Percentiles rank a stretch among this genome's conserved stretches.
phyloP scores from a whole-genome alignment of 495 filamentous ascomycete genomes.

The Talaromyces wortmannii region DNA sequence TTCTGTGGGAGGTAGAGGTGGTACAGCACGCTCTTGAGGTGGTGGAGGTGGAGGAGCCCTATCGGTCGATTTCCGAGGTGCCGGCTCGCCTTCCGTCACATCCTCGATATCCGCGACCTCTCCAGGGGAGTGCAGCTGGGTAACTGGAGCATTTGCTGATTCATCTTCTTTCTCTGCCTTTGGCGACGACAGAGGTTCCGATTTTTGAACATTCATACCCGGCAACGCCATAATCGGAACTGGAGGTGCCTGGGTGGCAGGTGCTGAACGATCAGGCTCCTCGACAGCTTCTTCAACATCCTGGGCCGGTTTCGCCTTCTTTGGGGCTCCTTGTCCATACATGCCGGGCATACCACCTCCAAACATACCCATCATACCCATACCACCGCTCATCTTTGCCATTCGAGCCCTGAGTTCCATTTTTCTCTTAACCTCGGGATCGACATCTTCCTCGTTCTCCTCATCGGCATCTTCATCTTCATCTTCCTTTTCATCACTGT shows the following conservation, averaged over 20 bases:
- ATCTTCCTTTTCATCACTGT: slow-evolving; percentile 35
- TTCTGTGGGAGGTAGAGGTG: slow-evolving; percentile 39
- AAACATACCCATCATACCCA: slow-evolving; percentile 96
- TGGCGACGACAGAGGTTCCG: slow-evolving; percentile 30
- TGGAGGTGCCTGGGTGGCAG: slow-evolving; percentile 53
- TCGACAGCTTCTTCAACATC: slow-evolving; percentile 53
- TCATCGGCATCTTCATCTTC: slow-evolving; percentile 56
- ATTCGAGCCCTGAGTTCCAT: slow-evolving; percentile 90
- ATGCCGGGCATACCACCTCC: slow-evolving; percentile 49
- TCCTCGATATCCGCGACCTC: slow-evolving; percentile 62
- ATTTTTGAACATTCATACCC: slow-evolving; percentile 52
- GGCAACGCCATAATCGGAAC: slow-evolving; percentile 72
- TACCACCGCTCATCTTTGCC: slow-evolving; percentile 97
- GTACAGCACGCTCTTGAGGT: slow-evolving; percentile 43
- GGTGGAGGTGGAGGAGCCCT: slow-evolving; percentile 36
- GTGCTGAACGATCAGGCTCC: slow-evolving; percentile 41
- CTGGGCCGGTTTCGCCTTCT: slow-evolving; percentile 41
- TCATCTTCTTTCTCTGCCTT: slow-evolving; percentile 37
- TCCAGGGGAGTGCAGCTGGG: slow-evolving; percentile 38
- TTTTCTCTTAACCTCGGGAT: slow-evolving; percentile 79
- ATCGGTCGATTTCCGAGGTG: slow-evolving; percentile 37
- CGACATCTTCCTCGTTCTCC: slow-evolving; percentile 83
- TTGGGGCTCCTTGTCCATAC: slow-evolving; percentile 34
- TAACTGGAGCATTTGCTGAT: slow-evolving; percentile 25
- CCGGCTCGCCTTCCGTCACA: slow-evolving; percentile 33